A percentile compares a stretch with the other conserved stretches of the same genome.
Conservation (phyloP, 2,329 filamentous ascomycete genomes). For the Fusarium sterilihyphosum region DNA sequence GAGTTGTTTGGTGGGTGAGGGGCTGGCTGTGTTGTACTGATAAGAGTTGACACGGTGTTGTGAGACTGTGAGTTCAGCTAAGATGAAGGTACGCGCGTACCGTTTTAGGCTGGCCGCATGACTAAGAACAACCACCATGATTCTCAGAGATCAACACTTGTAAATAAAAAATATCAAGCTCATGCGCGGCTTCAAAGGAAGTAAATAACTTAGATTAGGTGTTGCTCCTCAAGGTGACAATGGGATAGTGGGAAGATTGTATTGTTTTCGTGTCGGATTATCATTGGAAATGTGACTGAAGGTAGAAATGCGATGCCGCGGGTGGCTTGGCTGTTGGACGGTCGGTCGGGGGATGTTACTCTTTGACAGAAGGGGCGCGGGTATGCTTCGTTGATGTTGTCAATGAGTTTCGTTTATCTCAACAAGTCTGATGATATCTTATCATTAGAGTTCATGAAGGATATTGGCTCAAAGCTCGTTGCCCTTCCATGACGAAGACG, state of each 20-base stretch:
- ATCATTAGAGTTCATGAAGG: background rate
- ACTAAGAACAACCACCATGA: background rate
- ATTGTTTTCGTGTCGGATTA: background rate
- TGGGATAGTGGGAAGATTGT: background rate
- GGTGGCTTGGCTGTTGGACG: background rate
- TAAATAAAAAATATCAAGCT: too few relatives aligned
- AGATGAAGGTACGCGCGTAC: background rate
- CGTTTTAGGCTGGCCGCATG: background rate
- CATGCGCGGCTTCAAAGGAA: background rate
- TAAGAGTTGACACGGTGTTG: background rate
- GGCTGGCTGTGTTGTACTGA: background rate
- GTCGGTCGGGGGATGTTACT: background rate
- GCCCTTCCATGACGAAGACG: background rate
- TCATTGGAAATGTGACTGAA: too few relatives aligned
- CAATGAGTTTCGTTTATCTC: background rate
- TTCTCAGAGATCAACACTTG: background rate
- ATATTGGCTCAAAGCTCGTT: background rate
- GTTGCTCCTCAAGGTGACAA: background rate
- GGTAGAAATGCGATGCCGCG: background rate
- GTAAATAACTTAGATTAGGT: background rate
- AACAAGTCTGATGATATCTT: background rate
- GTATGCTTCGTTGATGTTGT: background rate
- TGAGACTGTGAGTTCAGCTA: background rate
- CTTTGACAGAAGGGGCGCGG: background rate
- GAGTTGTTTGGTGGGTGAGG: background rate